Base-by-base conservation (phyloP, 2,329 filamentous ascomycete species). In the Diaporthe amygdali region DNA sequence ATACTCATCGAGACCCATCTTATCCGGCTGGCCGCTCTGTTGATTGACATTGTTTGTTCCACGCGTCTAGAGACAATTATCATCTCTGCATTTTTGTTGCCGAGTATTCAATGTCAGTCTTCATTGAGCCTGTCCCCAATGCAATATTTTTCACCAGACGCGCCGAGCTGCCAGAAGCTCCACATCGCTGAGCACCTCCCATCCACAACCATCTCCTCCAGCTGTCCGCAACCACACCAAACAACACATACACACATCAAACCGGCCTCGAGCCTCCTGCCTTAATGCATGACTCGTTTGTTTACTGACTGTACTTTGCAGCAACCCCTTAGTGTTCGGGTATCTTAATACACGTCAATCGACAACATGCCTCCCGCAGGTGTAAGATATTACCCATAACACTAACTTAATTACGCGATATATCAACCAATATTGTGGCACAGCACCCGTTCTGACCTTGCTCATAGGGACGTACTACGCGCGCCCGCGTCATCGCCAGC, bases 401-500 rank as follows among this genome's bases (percentile, higher is more conserved):
- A 70, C 71, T 55, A 30, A 22, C 68, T 39, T 55, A 25, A 37
- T 67, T 44, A 44, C 54, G 52, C 68, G 46, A 70, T 41, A 49
- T 41, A 20, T 44, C 30, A 37, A 47, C 39, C 71, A 34, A 25
- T 44, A 27, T 44, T 44, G 59, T 71, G 56, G 20, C 54, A 27
- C 15, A 22, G 44, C 27, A n/a, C 22, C 39, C n/a, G 27, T 64
- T 52, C 79, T 77, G 68, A 80, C 77, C 64, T 73, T 74, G 74
- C 74, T 73, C 78, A 82, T 86, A 86, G 92, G 89, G 88, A 86
- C 92, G 93, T 83, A 86, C 89, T 81, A 90, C 93, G 83, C 89
- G 71, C 69, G 44, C 91, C 81, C 92, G 95, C 84, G 89, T 91
- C 81, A 89, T 92, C 78, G 93, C 92, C 75, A 96, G 97, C 83